Percentiles rank a stretch among this genome's conserved stretches.
phyloP scores from a whole-genome alignment of 1,139 yeast species.

The Lodderomyces metapsilosis region DNA sequence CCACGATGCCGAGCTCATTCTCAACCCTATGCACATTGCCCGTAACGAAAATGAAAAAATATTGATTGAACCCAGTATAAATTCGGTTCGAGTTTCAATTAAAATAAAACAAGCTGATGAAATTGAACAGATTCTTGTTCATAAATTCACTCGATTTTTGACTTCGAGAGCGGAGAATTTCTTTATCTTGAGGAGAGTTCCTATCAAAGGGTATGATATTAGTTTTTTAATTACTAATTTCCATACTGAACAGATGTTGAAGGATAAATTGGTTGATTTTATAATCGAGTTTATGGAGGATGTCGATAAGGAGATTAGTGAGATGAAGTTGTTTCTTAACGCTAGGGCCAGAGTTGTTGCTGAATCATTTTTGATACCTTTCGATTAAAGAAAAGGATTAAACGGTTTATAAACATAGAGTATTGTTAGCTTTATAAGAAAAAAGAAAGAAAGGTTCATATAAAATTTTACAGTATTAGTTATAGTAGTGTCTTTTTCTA shows the following conservation, averaged over 20 bases:
- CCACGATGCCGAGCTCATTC: conserved; percentile 72
- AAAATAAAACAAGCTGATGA: conserved; percentile 97
- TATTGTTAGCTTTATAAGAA: no score
- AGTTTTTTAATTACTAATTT: conserved; percentile 90
- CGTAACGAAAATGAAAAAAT: conserved; percentile 94
- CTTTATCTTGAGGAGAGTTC: conserved; percentile 86
- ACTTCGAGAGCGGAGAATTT: conserved; percentile 96
- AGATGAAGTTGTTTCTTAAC: conserved; percentile 93
- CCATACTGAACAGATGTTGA: conserved; percentile 95
- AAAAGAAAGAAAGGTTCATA: no score
- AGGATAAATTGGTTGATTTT: conserved; percentile 92
- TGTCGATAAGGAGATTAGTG: conserved; percentile 97
- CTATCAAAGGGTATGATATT: conserved; percentile 88
- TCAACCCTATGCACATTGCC: conserved; percentile 87
- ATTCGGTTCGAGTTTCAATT: conserved; percentile 84
- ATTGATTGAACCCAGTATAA: conserved; percentile 89
- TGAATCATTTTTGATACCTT: conserved; percentile 83
- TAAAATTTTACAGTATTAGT: not conserved
- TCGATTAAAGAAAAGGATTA: conserved; percentile 43
- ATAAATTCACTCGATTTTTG: conserved; percentile 87
- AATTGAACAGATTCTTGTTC: conserved; percentile 90
- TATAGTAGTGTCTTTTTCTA: not conserved
- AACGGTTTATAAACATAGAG: no score
- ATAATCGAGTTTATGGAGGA: conserved; percentile 98
- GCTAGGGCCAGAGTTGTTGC: conserved; percentile 98